Conservation (phyloP, 2,329 filamentous ascomycete species). For the Madurella mycetomatis region DNA sequence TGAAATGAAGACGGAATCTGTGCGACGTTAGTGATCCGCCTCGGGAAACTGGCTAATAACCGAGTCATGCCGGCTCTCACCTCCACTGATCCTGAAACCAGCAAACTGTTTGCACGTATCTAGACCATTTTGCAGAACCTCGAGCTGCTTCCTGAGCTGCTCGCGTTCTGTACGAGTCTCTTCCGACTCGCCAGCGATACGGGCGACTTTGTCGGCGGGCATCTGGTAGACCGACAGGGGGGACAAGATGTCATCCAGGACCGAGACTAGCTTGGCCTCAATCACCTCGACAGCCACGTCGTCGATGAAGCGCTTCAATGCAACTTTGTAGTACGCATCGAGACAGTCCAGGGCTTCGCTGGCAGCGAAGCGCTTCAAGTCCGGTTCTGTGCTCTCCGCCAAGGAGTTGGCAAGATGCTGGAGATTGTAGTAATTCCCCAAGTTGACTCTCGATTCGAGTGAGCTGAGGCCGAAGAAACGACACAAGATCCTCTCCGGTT, state of each 20-base stretch:
- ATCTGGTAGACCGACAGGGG: conserved; percentile 37
- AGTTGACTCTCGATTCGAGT: not conserved
- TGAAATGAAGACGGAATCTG: not conserved
- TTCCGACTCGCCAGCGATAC: conserved; percentile 40
- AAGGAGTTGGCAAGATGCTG: conserved; percentile 1
- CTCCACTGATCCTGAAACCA: conserved; percentile 12
- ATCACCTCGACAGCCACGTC: conserved; percentile 40
- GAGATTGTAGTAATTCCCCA: not conserved
- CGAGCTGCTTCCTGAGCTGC: conserved; percentile 35
- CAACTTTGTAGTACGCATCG: conserved; percentile 37
- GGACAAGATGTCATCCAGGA: conserved; percentile 36
- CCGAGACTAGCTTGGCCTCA: conserved; percentile 36
- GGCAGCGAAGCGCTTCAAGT: conserved; percentile 29
- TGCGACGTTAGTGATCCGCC: too few species aligned
- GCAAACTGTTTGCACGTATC: conserved; percentile 37
- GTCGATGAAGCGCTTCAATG: conserved; percentile 41
- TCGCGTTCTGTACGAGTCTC: conserved; percentile 35
- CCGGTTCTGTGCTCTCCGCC: conserved; percentile 16
- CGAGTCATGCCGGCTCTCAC: conserved; percentile 2
- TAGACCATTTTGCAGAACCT: conserved; percentile 34
- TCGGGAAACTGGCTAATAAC: not conserved
- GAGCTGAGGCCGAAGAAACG: conserved; percentile 3
- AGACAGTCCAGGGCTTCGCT: conserved; percentile 33
- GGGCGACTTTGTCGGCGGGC: conserved; percentile 31
- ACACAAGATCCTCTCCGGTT: not conserved